Evolutionary conservation across 2,329 filamentous ascomycete genomes (phyloP).

Genomic region (Myriosclerotinia duriaeana): DNA sequence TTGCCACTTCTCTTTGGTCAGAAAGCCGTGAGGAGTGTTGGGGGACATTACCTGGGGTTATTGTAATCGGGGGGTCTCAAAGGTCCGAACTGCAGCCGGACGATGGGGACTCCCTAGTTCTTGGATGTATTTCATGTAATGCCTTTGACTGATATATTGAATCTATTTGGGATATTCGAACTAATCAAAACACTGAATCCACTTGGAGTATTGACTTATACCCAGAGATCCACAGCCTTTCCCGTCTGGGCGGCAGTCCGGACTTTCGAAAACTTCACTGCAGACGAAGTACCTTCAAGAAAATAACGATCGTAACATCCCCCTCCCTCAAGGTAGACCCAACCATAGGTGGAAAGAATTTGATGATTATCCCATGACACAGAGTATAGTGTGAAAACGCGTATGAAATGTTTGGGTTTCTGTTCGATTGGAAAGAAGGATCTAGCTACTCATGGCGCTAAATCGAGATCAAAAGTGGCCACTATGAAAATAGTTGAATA

Average conservation of each 20-base stretch:
- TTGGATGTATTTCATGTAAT: not conserved
- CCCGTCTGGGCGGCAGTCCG: not conserved
- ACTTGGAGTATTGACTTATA: not conserved
- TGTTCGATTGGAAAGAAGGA: not conserved
- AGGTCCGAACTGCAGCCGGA: not conserved
- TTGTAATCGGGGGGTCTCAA: too few species aligned
- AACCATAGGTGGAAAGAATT: not conserved
- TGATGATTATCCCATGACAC: not conserved
- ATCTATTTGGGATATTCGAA: too few species aligned
- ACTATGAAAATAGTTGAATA: not conserved
- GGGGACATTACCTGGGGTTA: not conserved
- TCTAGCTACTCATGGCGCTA: not conserved
- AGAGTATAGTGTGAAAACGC: not conserved
- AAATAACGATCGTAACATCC: not conserved
- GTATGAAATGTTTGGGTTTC: not conserved
- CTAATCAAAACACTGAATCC: not conserved
- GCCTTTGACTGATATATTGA: not conserved
- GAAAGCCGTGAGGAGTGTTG: not conserved
- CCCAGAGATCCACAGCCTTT: not conserved
- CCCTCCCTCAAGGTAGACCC: not conserved
- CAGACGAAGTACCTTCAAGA: constrained; percentile 1
- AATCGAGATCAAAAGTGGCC: not conserved
- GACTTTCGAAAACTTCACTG: not conserved
- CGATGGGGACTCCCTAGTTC: not conserved
- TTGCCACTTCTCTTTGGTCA: not conserved